Percentiles rank a stretch among this genome's conserved stretches.
phyloP scores from a whole-genome alignment of 345 rosid genomes.

The Conringia planisiliqua region DNA sequence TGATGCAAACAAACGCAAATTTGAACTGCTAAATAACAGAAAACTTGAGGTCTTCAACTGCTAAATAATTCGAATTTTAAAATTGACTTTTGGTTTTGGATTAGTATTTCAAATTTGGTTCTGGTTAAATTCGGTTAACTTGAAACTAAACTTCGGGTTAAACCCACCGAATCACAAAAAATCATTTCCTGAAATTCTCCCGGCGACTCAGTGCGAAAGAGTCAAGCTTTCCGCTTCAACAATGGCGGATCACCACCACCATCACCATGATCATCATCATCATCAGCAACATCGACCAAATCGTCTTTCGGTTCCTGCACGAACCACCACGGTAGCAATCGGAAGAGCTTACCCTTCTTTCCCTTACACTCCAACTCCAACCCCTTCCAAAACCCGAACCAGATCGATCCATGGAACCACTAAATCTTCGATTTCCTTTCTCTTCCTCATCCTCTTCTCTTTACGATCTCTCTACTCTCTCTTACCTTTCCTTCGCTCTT shows the following conservation, averaged over 20 bases:
- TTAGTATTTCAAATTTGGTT: background rate
- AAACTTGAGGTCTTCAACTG: background rate
- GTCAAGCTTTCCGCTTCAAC: constrained; percentile 14
- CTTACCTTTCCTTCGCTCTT: constrained; percentile 45
- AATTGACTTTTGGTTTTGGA: background rate
- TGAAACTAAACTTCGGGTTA: background rate
- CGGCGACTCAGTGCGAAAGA: constrained; percentile 13
- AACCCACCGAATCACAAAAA: constrained; percentile 8
- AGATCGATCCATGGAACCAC: constrained; percentile 28
- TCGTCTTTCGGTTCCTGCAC: constrained; percentile 62
- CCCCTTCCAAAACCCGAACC: constrained; percentile 62
- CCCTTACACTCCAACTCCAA: constrained; percentile 66
- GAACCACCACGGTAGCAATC: constrained; percentile 17
- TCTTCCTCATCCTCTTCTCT: constrained; percentile 34
- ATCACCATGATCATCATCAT: constrained; percentile 49
- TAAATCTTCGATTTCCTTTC: constrained; percentile 32
- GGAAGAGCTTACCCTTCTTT: constrained; percentile 43
- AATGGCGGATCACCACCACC: constrained; percentile 51
- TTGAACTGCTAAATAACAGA: too few species aligned
- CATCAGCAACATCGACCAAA: constrained; percentile 66
- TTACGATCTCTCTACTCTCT: constrained; percentile 35
- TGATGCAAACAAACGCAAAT: too few species aligned
- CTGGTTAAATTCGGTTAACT: background rate
- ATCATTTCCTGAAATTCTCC: background rate
- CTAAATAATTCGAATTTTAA: background rate